These are phyloP conservation scores for Aspergillus clavatus DNA, from an alignment of 2,329 filamentous ascomycete genomes.

Conservation along the genomic window DNA sequence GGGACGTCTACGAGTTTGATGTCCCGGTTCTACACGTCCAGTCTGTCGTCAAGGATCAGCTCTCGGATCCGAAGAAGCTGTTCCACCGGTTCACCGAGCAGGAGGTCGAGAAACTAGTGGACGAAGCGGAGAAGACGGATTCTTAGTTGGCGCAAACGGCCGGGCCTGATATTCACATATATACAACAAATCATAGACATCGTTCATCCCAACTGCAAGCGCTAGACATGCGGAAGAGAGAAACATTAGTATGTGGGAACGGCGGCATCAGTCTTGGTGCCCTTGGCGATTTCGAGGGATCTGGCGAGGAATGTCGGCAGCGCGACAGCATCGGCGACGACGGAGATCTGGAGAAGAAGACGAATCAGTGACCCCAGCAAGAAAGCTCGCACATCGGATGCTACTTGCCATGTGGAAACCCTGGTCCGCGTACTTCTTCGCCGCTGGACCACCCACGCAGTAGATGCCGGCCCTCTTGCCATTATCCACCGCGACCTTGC, in stretches of 20 bases:
- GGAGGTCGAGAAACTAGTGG: slow-evolving; percentile 52
- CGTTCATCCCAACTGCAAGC: neutral
- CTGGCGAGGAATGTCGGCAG: slow-evolving; percentile 40
- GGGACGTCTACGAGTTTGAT: slow-evolving; percentile 58
- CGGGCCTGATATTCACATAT: neutral
- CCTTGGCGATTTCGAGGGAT: slow-evolving; percentile 31
- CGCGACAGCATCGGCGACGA: slow-evolving; percentile 44
- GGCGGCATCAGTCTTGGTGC: slow-evolving; percentile 13
- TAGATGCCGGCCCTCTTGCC: slow-evolving; percentile 55
- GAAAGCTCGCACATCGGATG: neutral
- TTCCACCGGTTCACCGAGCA: slow-evolving; percentile 59
- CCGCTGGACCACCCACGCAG: slow-evolving; percentile 49
- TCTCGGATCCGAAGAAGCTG: slow-evolving; percentile 57
- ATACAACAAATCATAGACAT: neutral
- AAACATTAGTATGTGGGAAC: slow-evolving; percentile 7
- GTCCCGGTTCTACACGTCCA: slow-evolving; percentile 60
- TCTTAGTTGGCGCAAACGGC: neutral
- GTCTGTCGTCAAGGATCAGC: slow-evolving; percentile 37
- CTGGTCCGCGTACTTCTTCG: slow-evolving; percentile 48
- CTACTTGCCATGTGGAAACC: slow-evolving; percentile 52
- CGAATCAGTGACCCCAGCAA: neutral
- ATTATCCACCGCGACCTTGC: slow-evolving; percentile 47
- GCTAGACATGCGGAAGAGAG: neutral
- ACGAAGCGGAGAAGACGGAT: slow-evolving; percentile 39
- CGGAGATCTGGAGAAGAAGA: slow-evolving; percentile 33